Evolutionary conservation across 116 monocot genomes (phyloP), one percentile per base, ranked within the genome.

Genomic region (Cymodocea nodosa): DNA sequence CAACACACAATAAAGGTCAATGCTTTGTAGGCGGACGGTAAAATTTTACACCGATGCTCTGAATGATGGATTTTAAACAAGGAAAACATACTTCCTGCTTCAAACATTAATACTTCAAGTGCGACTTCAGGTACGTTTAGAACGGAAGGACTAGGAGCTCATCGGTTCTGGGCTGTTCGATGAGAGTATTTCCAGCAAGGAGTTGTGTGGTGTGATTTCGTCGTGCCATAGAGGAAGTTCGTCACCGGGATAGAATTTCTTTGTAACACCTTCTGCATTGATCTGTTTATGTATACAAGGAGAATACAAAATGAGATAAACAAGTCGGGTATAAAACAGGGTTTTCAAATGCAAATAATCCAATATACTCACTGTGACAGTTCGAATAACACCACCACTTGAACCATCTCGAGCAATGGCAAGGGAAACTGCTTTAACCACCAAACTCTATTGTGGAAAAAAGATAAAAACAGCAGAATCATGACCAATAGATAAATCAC

Each of bases 371-470:
- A 95, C 95, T 51, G 67, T 90, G 23, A 95, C 85, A 70, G 95
- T 95, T 36, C 87, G 95, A 30, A 95, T 83, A 72, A 90, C 85
- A 51, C 95, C 95, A 24, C 95, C 90, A 76, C 95, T 95, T 15
- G 95, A 90, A 62, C 90, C 90, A 74, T 95, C 95, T 49, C 95
- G 83, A 18, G 90, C 95, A 71, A 95, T 90, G 48, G 90, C 90
- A 57, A 95, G 85, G 75, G 90, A 83, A 12, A 85, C 90, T 0
- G 85, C 95, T 66, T 95, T 90, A 44, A 95, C 81, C 23, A 95
- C 90, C 53, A 95, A 61, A 68, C 83, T 78, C 90, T 95, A 81
- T 23, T 18, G 23, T 1, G 15, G 64, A 64, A 51, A 12, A 64
- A 48, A 44, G 44, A 8, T 9, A 6, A 12, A 44, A 44, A 10